Percentiles rank a stretch among this genome's conserved stretches.
phyloP scores from a whole-genome alignment of 805 yeast genomes.

The Babjeviella inositovora region DNA sequence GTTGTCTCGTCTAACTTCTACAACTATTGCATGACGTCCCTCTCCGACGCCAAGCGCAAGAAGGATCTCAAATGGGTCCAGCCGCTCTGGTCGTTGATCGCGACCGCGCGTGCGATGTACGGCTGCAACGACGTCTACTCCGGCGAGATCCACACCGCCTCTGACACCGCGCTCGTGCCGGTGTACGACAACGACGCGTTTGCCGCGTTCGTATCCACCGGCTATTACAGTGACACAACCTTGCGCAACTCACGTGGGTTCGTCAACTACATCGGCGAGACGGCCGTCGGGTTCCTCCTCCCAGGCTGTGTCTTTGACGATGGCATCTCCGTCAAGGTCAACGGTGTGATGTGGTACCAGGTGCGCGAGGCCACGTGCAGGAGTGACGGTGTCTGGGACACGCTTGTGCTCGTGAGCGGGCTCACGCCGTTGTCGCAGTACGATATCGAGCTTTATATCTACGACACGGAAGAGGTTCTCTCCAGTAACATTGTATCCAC shows the following conservation, averaged over 20 bases:
- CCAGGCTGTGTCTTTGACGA: conserved; percentile 23
- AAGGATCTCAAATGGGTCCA: conserved; percentile 9
- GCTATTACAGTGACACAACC: conserved; percentile 3
- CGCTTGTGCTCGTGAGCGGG: conserved; percentile 40
- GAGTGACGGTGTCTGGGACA: conserved; percentile 2
- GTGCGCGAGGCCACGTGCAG: conserved; percentile 10
- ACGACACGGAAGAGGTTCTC: conserved; percentile 11
- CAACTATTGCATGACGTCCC: conserved; percentile 13
- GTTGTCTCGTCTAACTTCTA: conserved; percentile 21
- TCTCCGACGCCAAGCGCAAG: too few species aligned
- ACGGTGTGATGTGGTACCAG: conserved; percentile 59
- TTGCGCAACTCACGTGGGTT: conserved; percentile 9
- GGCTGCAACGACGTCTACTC: conserved; percentile 24
- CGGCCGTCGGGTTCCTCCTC: conserved; percentile 32
- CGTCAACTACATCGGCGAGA: conserved; percentile 33
- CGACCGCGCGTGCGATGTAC: conserved; percentile 33
- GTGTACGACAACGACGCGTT: conserved; percentile 13
- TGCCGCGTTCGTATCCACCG: conserved; percentile 8
- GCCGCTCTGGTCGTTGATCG: conserved; percentile 37
- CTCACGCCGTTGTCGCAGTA: conserved; percentile 50
- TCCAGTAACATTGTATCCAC: conserved; percentile 16
- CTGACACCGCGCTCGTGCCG: conserved; percentile 17
- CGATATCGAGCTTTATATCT: conserved; percentile 27
- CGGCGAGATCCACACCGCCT: conserved; percentile 13
- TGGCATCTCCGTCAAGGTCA: conserved; percentile 30